A percentile compares a stretch with the other conserved stretches of the same genome.
phyloP scores from a whole-genome alignment of 2,329 filamentous ascomycete genomes.

The Leptosphaerulina australis region DNA sequence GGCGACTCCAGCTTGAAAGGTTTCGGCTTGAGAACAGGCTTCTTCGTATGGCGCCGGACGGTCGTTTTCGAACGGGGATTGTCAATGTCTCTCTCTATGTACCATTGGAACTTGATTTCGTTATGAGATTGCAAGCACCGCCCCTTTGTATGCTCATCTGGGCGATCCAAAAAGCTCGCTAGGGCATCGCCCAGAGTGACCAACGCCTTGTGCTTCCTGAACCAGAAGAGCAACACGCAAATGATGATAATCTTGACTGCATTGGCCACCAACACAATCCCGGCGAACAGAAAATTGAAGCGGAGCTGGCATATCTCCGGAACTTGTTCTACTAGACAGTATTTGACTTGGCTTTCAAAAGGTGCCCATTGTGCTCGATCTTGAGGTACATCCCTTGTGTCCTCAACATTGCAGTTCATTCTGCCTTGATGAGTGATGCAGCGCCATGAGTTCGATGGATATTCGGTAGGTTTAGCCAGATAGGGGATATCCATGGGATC shows the following conservation, averaged over 20 bases:
- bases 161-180: conserved; percentile 23
- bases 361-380: conserved; percentile 18
- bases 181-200: conserved; percentile 29
- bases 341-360: conserved; percentile 9
- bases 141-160: conserved; percentile 12
- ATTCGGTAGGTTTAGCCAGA: not conserved
- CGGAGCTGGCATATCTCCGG: conserved; percentile 17
- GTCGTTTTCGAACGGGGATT: too few species aligned
- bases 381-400: conserved; percentile 8
- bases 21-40: too few species aligned
- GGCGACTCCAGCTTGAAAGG: too few species aligned
- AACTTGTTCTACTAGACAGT: conserved; percentile 30
- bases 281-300: conserved; percentile 1
- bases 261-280: too few species aligned
- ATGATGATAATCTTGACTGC: too few species aligned
- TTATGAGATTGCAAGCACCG: conserved; percentile 4
- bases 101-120: not conserved
- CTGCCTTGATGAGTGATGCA: conserved; percentile 10
- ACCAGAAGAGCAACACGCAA: too few species aligned
- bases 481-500: too few species aligned
- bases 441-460: conserved; percentile 22
- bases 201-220: conserved; percentile 27
- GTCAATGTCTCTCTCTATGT: too few species aligned
- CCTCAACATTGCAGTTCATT: conserved; percentile 10
- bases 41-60: too few species aligned